phyloP scores from a whole-genome alignment of 345 rosid genomes.

The Rubroshorea leprosula region DNA sequence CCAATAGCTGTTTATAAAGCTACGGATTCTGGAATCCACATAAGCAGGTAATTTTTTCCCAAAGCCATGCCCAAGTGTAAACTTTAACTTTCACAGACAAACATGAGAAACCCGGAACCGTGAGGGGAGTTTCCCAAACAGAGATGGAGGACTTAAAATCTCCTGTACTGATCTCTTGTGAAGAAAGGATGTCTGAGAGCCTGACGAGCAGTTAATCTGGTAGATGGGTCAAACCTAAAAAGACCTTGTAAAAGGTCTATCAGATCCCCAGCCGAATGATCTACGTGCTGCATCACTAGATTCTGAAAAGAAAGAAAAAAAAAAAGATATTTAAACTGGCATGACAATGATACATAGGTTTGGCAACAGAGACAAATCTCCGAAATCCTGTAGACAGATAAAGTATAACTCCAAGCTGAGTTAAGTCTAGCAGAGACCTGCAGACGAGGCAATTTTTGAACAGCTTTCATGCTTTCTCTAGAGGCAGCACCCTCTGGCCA shows the following conservation, averaged over 20 bases:
- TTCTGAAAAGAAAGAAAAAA: constrained; percentile 34
- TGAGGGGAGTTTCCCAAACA: neutral
- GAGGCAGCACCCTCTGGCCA: constrained; percentile 74
- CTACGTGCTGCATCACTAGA: constrained; percentile 61
- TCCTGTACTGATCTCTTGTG: constrained; percentile 36
- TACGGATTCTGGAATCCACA: neutral
- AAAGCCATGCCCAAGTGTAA: neutral
- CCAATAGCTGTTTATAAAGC: constrained; percentile 5
- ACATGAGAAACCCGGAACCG: neutral
- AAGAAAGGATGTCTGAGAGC: constrained; percentile 68
- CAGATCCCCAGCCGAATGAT: constrained; percentile 64
- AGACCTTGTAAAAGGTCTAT: constrained; percentile 64
- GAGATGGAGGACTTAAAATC: constrained; percentile 18
- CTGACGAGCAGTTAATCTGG: constrained; percentile 43
- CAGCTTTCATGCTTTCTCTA: constrained; percentile 60
- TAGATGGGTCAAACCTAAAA: constrained; percentile 48
- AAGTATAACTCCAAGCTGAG: neutral
- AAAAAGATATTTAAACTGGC: neutral
- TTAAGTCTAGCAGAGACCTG: constrained; percentile 32
- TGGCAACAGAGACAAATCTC: neutral
- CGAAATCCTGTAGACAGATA: neutral
- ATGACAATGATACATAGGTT: neutral
- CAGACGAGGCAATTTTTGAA: constrained; percentile 50
- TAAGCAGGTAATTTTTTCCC: constrained; percentile 6
- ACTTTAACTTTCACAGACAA: neutral